Conservation (phyloP, 2,329 filamentous ascomycete species). For the Pseudogymnoascus verrucosus region DNA sequence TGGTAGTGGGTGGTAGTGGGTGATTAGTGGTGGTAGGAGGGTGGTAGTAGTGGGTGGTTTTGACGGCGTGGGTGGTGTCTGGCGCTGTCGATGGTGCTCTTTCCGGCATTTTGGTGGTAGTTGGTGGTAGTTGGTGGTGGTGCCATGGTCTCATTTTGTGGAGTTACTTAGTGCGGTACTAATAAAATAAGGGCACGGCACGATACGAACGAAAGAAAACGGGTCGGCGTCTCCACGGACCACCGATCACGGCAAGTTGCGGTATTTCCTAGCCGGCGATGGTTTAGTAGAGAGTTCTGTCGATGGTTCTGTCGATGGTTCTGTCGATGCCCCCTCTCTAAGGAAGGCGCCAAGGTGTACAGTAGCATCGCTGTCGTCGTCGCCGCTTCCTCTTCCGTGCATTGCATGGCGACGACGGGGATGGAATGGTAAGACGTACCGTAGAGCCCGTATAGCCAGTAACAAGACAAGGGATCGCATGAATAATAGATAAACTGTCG, state of each 20-base stretch:
- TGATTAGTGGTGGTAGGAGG: too few relatives aligned
- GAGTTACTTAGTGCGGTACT: too few relatives aligned
- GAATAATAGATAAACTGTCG: not conserved
- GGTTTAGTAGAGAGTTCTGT: too few relatives aligned
- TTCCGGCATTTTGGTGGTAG: not conserved
- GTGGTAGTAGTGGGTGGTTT: too few relatives aligned
- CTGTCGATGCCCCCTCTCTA: too few relatives aligned
- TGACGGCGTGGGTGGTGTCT: not conserved
- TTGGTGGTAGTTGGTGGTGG: too few relatives aligned
- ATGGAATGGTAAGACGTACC: not conserved
- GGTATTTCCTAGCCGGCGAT: not conserved
- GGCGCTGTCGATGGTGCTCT: not conserved
- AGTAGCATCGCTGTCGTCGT: not conserved
- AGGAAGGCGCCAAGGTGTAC: not conserved
- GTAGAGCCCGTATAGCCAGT: not conserved
- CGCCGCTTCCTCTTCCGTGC: not conserved
- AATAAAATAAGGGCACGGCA: not conserved
- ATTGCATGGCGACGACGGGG: not conserved
- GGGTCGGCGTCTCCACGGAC: too few relatives aligned
- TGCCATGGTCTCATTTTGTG: not conserved
- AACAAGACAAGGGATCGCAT: not conserved
- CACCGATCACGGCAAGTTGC: too few relatives aligned
- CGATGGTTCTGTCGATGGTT: too few relatives aligned
- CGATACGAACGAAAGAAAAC: not conserved
- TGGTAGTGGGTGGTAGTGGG: too few relatives aligned